Conservation (phyloP, 2,329 filamentous ascomycete species). For the Helminthosporium solani region DNA sequence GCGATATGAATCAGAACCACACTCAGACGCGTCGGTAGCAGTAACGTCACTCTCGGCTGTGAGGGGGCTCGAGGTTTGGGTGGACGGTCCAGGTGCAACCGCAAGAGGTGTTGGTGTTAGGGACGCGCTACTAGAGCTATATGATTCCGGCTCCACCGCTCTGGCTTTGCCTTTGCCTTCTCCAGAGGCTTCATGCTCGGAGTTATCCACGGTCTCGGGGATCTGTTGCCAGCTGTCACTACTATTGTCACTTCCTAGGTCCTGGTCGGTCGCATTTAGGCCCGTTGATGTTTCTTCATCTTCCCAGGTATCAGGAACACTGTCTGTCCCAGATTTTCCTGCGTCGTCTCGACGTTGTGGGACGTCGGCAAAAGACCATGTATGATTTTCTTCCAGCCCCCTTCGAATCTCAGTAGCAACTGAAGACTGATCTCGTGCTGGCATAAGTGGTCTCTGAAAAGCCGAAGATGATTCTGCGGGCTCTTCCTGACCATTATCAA, state of each 20-base stretch:
- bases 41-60: conserved; percentile 4
- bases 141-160: conserved; percentile 8
- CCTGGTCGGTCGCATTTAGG: conserved; percentile 20
- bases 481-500: not conserved
- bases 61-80: not conserved
- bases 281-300: conserved; percentile 20
- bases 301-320: conserved; percentile 28
- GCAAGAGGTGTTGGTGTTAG: too few species aligned
- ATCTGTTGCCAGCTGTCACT: conserved; percentile 46
- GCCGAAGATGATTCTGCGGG: conserved; percentile 15
- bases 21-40: conserved; percentile 5
- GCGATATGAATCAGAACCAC: conserved; percentile 11
- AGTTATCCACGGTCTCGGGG: conserved; percentile 28
- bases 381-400: conserved; percentile 46
- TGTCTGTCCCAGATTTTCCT: conserved; percentile 3
- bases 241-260: conserved; percentile 39
- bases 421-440: conserved; percentile 47
- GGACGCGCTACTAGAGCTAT: too few species aligned
- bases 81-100: not conserved
- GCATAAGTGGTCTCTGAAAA: conserved; percentile 48
- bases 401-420: conserved; percentile 51
- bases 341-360: conserved; percentile 11
- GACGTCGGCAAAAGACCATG: conserved; percentile 35
- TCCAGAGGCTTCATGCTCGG: conserved; percentile 12
- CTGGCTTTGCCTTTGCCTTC: conserved; percentile 30